phyloP scores from a whole-genome alignment of 352 stramenopile genomes.

The Globisporangium solare region DNA sequence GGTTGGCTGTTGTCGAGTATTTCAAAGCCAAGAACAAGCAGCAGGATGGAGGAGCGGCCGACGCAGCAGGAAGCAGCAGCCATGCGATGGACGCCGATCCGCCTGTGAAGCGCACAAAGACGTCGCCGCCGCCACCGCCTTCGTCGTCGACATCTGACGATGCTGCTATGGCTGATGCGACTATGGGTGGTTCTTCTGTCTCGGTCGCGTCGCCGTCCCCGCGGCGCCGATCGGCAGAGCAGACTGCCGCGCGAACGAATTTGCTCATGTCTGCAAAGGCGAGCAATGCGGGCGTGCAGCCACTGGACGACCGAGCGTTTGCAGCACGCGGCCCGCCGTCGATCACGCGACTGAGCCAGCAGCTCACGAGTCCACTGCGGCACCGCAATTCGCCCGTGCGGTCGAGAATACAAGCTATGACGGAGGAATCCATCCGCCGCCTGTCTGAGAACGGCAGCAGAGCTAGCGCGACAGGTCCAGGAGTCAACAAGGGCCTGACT shows the following conservation, averaged over 20 bases:
- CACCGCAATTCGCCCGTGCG: constrained; percentile 17
- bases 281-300: constrained; percentile 8
- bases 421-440: constrained; percentile 16
- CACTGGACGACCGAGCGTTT: constrained; percentile 14
- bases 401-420: constrained; percentile 16
- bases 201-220: constrained; percentile 12
- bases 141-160: background rate
- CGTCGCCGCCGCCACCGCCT: constrained; percentile 5
- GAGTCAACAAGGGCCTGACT: constrained; percentile 2
- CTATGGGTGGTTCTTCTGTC: background rate
- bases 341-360: constrained; percentile 15
- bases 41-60: constrained; percentile 15
- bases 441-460: constrained; percentile 4
- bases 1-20: constrained; percentile 64
- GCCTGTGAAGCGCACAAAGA: constrained; percentile 10
- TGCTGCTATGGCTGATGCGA: background rate
- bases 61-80: constrained; percentile 3
- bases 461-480: background rate
- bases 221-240: constrained; percentile 5
- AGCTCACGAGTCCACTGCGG: constrained; percentile 19
- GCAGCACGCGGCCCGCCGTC: constrained; percentile 11
- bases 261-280: constrained; percentile 12
- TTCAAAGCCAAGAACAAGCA: constrained; percentile 67
- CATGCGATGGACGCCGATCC: constrained; percentile 2
- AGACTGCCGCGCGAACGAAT: background rate